Evolutionary conservation across 768 basidiomycete genomes (phyloP), one percentile per base, ranked within the genome.

Genomic region (Tremella fuciformis): DNA sequence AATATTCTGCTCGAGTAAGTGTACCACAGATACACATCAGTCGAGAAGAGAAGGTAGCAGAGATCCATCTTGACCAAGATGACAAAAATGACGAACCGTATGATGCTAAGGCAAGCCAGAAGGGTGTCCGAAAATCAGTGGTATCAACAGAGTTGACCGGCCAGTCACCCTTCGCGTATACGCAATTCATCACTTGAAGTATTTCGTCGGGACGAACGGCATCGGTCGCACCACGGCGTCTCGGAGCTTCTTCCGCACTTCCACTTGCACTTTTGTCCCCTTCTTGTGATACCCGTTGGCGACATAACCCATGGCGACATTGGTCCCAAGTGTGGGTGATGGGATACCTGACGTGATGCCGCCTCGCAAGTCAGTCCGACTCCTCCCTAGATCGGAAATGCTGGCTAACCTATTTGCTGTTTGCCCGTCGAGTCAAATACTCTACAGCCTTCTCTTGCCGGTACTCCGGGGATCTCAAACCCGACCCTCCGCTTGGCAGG

Each of bases 231-330:
- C 79, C 9, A 83, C 79, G 0, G 87, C 91, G 65, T 84, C 85
- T 44, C 90, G 81, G 71, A 84, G 73, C 78, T 89, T 91, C 58
- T 84, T 86, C 48, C 94, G 82, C 38, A 98, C 88, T 59, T 93
- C 88, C 15, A 98, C 86, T 50, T 83, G 81, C 2, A 98, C 80
- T 72, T 87, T 83, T 0, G 87, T 94, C 11, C 89, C 91, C 76
- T 89, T 93, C 79, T 92, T 97, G 79, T 94, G 89, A 78, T 81
- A 85, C 0, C 91, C 91, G 18, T 63, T 63, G 62, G 80, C 74
- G 48, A 97, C 82, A 69, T 98, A 98, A 0, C 86, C 94, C 94
- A 98, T 98, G 0, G 93, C 91, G 66, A 98, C 90, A 77, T 99
- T 97, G 75, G 87, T 86, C 0, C 84, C 84, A 2, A 91, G 80